Base-by-base conservation (phyloP, 1,284 basidiomycete species). In the Amylostereum areolatum region DNA sequence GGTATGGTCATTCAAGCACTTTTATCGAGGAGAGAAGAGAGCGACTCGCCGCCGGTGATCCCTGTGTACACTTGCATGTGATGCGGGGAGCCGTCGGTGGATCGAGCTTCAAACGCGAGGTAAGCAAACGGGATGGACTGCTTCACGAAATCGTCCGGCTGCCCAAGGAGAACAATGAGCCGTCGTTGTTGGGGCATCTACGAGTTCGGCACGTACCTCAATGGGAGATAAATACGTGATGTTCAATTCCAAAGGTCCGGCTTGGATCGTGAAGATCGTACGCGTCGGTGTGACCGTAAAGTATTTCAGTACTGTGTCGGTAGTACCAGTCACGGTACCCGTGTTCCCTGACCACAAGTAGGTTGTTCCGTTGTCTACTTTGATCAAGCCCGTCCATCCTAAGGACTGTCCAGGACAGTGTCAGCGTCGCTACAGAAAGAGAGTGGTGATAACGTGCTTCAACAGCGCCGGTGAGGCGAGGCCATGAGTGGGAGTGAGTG, bases 111-210 rank as follows among this genome's bases (percentile, higher is more conserved):
- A 3, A 59, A 24, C 28, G 47, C 44, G 18, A 57, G n/a, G n/a
- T 57, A 59, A 7, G 56, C 45, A 44, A 57, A 54, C 5, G 57
- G 54, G 10, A 54, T 56, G 3, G 56, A 59, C 41, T 57, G 56
- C 9, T 50, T 49, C 24, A 55, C 48, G 46, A 43, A 55, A 46
- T 57, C 47, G 1, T 47, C 45, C 5, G 56, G 54, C 56, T 57
- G n/a, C 11, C 30, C 25, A 30, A 34, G 7, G 9, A 44, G 25
- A 18, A 8, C 24, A 8, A 35, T 34, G 32, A 34, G 42, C 9
- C 35, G 18, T n/a, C 34, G 24, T 40, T 1, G 25, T 44, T 35
- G 12, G 10, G 1, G 1, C 25, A 34, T 2, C 32, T 9, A 12
- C 8, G 31, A n/a, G 29, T 45, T 33, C 8, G 45, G n/a, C n/a